phyloP scores from a whole-genome alignment of 2,329 filamentous ascomycete genomes.

The Botrytis squamosa region DNA sequence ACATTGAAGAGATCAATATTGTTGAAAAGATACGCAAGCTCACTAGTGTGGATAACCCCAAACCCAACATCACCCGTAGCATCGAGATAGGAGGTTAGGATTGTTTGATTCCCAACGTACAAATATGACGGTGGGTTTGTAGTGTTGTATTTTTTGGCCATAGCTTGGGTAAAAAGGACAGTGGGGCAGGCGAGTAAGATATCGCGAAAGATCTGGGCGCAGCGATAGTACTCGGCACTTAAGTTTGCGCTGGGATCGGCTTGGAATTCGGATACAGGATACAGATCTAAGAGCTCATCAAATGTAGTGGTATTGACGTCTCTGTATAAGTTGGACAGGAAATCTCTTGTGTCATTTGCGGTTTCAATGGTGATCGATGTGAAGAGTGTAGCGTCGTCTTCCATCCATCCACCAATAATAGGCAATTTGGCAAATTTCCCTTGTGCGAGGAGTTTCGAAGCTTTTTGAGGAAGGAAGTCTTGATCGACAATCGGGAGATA shows the following conservation, averaged over 20 bases:
- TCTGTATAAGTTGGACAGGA: conserved; percentile 44
- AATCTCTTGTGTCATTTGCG: conserved; percentile 42
- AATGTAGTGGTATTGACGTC: conserved; percentile 40
- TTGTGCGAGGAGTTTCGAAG: conserved; percentile 43
- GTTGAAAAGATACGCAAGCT: conserved; percentile 53
- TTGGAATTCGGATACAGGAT: conserved; percentile 50
- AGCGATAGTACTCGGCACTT: conserved; percentile 50
- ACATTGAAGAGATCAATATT: conserved; percentile 47
- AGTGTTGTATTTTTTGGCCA: conserved; percentile 37
- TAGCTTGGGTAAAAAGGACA: conserved; percentile 43
- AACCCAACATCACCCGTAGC: conserved; percentile 41
- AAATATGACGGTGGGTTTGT: conserved; percentile 46
- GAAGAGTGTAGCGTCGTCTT: conserved; percentile 48
- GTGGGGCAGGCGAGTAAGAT: conserved; percentile 52
- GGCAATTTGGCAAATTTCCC: conserved; percentile 45
- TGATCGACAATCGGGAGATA: conserved; percentile 52
- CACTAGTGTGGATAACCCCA: conserved; percentile 52
- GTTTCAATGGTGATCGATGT: conserved; percentile 44
- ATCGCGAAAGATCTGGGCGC: conserved; percentile 51
- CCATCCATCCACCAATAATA: conserved; percentile 46
- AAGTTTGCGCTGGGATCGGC: conserved; percentile 42
- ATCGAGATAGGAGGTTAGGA: conserved; percentile 48
- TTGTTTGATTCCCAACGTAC: conserved; percentile 54
- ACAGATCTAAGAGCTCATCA: conserved; percentile 47
- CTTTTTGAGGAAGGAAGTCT: conserved; percentile 49